Evolutionary conservation across 2,329 filamentous ascomycete genomes (phyloP), one percentile per base, ranked within the genome.

Genomic region (Zasmidium citrigriseum): DNA sequence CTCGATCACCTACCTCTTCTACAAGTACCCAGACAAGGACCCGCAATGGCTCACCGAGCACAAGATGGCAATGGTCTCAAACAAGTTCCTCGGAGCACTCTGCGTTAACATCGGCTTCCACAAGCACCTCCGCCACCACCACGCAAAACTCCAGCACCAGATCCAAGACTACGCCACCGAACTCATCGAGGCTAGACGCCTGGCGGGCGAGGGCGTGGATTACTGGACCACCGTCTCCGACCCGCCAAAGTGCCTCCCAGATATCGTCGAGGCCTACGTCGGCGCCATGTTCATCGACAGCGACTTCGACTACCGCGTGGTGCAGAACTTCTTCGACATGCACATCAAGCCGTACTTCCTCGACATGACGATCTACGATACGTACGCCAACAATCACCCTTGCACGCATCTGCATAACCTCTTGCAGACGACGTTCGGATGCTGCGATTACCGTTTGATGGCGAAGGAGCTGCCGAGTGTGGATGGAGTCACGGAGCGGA

Each of bases 21-120:
- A 86, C 65, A 82, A 80, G 2, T 91, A 89, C 66, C 91, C 92
- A 0, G 79, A 85, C 52, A 90, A 89, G 58, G 92, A 96, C 68
- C 93, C 95, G 0, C 93, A 98, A 72, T 98, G 93, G 93, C 81
- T 99, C 59, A 98, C 95, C 0, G 95, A 98, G 75, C 93, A 98
- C 81, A 98, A 98, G 77, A 97, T 96, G 87, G 91, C 93, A n/a
- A 97, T 99, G 90, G 93, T 95, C 0, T 95, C 91, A 54, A 99
- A 99, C 77, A 92, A 93, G 60, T 99, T 98, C 70, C 82, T 97
- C 1, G 91, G 90, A 1, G 90, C 87, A 18, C 79, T 98, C 2
- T 89, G 89, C 59, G 90, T 96, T 2, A 83, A 85, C 49, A 82
- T 98, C 0, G 88, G 84, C 0, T 88, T 98, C 55, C 87, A 97